phyloP scores from a whole-genome alignment of 2,329 filamentous ascomycete genomes.

The Colletotrichum eleusines region DNA sequence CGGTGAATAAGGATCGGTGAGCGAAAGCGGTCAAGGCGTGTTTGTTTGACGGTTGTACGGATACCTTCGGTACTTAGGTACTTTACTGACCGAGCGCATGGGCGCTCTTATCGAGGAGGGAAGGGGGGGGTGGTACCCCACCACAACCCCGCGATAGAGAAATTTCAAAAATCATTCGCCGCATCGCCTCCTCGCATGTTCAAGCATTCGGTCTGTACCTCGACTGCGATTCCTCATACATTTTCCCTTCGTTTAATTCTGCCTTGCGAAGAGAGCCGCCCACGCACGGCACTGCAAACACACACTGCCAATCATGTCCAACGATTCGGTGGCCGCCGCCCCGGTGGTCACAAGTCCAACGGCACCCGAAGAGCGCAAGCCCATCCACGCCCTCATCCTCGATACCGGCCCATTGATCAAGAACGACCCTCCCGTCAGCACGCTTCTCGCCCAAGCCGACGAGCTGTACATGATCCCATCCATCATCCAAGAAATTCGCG shows the following conservation, averaged over 20 bases:
- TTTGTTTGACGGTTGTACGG: too few relatives aligned
- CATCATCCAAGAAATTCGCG: constrained; percentile 89
- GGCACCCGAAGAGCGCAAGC: constrained; percentile 61
- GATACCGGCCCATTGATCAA: constrained; percentile 95
- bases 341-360: constrained; percentile 31
- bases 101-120: constrained; percentile 27
- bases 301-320: constrained; percentile 21
- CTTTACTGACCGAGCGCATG: constrained; percentile 1
- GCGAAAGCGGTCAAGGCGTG: not conserved
- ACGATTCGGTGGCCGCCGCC: constrained; percentile 20
- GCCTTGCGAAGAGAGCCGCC: not conserved
- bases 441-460: constrained; percentile 82
- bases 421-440: constrained; percentile 88
- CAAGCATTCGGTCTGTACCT: not conserved
- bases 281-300: not conserved
- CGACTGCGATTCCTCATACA: not conserved
- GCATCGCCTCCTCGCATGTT: constrained; percentile 4
- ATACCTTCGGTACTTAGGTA: not conserved
- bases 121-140: too few relatives aligned
- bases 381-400: constrained; percentile 85
- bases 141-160: constrained; percentile 42
- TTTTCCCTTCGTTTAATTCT: not conserved
- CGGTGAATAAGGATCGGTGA: not conserved
- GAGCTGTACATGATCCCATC: constrained; percentile 85
- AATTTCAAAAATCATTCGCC: constrained; percentile 41